phyloP scores from a whole-genome alignment of 2,329 filamentous ascomycete species.

The Aspergillus viridinutans region DNA sequence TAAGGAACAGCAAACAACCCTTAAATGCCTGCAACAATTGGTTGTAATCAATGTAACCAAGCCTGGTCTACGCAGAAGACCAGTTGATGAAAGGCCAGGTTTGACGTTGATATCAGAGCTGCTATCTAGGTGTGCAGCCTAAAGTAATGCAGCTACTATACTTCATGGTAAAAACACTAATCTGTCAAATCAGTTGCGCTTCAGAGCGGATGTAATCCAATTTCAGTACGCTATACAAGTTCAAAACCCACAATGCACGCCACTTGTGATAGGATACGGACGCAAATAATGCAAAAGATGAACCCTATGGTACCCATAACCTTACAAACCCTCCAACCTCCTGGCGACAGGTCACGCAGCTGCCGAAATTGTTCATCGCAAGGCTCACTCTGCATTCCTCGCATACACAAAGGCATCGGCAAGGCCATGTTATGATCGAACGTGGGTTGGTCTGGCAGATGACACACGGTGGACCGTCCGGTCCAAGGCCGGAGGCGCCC shows the following conservation, averaged over 20 bases:
- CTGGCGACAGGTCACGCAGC: slow-evolving; percentile 88
- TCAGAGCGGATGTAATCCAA: not conserved
- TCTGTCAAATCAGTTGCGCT: not conserved
- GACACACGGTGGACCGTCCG: slow-evolving; percentile 78
- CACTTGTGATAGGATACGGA: not conserved
- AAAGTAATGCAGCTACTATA: not conserved
- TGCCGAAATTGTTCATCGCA: slow-evolving; percentile 95
- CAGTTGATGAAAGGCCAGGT: not conserved
- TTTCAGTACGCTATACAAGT: not conserved
- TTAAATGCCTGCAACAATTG: not conserved
- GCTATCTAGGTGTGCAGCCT: not conserved
- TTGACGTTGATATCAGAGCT: not conserved
- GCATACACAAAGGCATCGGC: slow-evolving; percentile 87
- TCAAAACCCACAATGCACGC: not conserved
- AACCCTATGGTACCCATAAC: slow-evolving; percentile 70
- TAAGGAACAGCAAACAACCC: not conserved
- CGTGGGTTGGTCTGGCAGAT: slow-evolving; percentile 84
- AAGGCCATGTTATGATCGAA: slow-evolving; percentile 93
- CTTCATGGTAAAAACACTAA: not conserved
- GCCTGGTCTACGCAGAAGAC: not conserved
- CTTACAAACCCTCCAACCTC: slow-evolving; percentile 86
- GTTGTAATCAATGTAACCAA: not conserved
- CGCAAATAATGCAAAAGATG: not conserved
- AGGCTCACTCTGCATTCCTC: slow-evolving; percentile 92
- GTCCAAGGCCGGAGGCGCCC: slow-evolving; percentile 69